Evolutionary conservation across 2,329 filamentous ascomycete species (phyloP), one percentile per base, ranked within the genome.

Genomic region (Talaromyces amestolkiae): DNA sequence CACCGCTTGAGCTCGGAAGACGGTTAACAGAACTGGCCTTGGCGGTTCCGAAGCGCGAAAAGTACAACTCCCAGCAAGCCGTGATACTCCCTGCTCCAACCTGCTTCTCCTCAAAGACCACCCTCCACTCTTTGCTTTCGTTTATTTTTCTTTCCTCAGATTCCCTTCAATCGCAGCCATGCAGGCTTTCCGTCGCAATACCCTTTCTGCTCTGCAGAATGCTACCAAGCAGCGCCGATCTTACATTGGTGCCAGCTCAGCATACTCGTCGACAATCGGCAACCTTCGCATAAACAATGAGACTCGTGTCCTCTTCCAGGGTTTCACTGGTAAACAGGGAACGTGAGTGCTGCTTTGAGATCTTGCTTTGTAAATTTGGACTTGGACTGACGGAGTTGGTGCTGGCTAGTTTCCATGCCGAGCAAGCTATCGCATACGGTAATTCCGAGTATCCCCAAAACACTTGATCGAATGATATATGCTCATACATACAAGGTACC

Each of bases 351-450:
- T 17, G 33, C 17, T 27, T 39, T 39, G 31, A 15, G n/a, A 22
- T 31, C 33, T 51, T 66, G 62, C 3, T 31, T 31, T 31, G 10
- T 51, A 47, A 59, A n/a, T 60, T 43, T 65, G 6, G 27, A 31
- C 27, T 65, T 66, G 69, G 77, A 71, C 79, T 79, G 69, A 79
- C 70, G 58, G 65, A 67, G 66, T 58, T 54, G 66, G 68, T 68
- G 61, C 61, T 64, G 66, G 59, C 61, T 61, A 98, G 94, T 74
- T 99, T 99, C 86, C 95, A 99, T 81, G 95, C 95, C 71, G 87
- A 92, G 80, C 93, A 97, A 84, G 95, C 95, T 72, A 97, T 99
- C 81, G 95, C 96, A 81, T 99, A 99, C 83, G 95, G 92, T 96
- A 91, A 78, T 72, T 68, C 62, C 67, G 64, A 65, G 68, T 19